phyloP scores from a whole-genome alignment of 257 asterid genomes.

The Euphrasia confusa region DNA sequence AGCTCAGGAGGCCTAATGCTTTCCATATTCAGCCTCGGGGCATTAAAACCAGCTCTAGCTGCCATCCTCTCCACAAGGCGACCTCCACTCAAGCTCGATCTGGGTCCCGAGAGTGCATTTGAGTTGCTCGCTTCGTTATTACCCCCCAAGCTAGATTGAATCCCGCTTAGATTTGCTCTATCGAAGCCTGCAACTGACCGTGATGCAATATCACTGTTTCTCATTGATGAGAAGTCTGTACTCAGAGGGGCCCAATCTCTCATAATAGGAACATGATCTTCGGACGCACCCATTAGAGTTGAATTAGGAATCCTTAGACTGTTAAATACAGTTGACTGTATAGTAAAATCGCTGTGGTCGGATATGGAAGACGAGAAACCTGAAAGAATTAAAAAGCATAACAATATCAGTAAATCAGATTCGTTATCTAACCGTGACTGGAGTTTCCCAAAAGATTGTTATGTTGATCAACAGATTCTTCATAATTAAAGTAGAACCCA shows the following conservation, averaged over 20 bases:
- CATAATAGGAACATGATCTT: conserved; percentile 56
- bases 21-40: conserved; percentile 71
- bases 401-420: conserved; percentile 8
- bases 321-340: conserved; percentile 19
- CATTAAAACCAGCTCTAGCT: conserved; percentile 81
- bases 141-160: conserved; percentile 20
- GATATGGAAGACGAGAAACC: conserved; percentile 10
- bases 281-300: conserved; percentile 59
- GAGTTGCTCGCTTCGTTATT: conserved; percentile 28
- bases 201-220: conserved; percentile 34
- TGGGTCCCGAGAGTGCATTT: conserved; percentile 33
- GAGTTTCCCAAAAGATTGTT: conserved; percentile 14
- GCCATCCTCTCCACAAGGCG: conserved; percentile 82
- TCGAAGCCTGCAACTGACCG: conserved; percentile 27
- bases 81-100: conserved; percentile 47
- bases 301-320: background rate
- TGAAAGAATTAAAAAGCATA: background rate
- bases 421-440: background rate
- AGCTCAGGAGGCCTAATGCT: conserved; percentile 46
- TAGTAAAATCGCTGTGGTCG: conserved; percentile 14
- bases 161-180: conserved; percentile 29
- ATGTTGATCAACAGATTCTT: background rate
- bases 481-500: background rate
- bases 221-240: conserved; percentile 44
- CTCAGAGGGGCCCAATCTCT: conserved; percentile 71